A percentile compares a stretch with the other conserved stretches of the same genome.
Conservation (phyloP, 805 yeast genomes). For the Pichia membranifaciens region DNA sequence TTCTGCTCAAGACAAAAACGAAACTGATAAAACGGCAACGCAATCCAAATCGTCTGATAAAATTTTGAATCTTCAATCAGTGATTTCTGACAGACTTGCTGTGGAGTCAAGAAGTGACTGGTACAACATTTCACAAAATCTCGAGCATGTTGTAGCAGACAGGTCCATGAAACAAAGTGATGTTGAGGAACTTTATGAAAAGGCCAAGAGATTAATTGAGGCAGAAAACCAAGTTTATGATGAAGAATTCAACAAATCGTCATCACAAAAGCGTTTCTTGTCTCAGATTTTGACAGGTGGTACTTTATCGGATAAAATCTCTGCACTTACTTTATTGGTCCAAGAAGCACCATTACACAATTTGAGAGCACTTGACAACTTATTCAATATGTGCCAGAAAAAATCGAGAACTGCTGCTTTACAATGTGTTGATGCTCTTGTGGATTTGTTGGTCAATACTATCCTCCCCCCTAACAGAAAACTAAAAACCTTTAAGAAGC, state of each 20-base stretch:
- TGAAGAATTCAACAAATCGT: slow-evolving; percentile 66
- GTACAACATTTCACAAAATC: slow-evolving; percentile 55
- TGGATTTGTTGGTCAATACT: slow-evolving; percentile 81
- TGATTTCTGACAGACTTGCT: slow-evolving; percentile 48
- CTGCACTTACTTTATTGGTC: slow-evolving; percentile 84
- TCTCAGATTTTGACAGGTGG: slow-evolving; percentile 85
- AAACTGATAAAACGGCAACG: too few species aligned
- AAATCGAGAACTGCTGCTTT: slow-evolving; percentile 90
- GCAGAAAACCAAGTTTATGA: slow-evolving; percentile 66
- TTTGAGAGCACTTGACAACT: slow-evolving; percentile 71
- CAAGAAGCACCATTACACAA: slow-evolving; percentile 96
- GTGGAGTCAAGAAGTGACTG: slow-evolving; percentile 67
- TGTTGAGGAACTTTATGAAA: slow-evolving; percentile 52
- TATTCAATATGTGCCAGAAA: slow-evolving; percentile 75
- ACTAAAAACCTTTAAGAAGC: slow-evolving; percentile 71
- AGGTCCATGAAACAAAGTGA: slow-evolving; percentile 44
- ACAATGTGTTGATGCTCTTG: slow-evolving; percentile 82
- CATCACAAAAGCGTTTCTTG: slow-evolving; percentile 81
- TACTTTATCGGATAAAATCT: slow-evolving; percentile 91
- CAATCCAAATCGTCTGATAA: slow-evolving; percentile 27
- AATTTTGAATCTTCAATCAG: slow-evolving; percentile 37
- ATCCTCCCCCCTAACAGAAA: slow-evolving; percentile 85
- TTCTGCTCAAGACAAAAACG: slow-evolving; percentile 23
- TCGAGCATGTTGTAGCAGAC: slow-evolving; percentile 24
- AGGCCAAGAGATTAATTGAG: slow-evolving; percentile 62